phyloP scores from a whole-genome alignment of 1,284 basidiomycete species.

The Ustilago xerochloae region DNA sequence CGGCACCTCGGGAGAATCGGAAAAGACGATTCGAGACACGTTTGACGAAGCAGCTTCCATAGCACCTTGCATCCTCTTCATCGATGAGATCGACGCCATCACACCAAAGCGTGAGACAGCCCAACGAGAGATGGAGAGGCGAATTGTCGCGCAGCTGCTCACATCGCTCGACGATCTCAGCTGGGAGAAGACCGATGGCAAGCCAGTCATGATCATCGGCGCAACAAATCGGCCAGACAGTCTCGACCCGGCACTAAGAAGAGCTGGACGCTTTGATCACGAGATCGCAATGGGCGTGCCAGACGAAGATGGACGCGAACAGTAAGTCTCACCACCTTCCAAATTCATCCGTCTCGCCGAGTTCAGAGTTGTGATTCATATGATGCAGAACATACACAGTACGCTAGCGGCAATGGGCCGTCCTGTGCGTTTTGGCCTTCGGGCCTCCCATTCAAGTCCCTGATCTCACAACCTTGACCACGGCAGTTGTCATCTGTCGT shows the following conservation, averaged over 20 bases:
- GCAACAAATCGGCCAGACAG: conserved; percentile 96
- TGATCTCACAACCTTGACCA: conserved; percentile 26
- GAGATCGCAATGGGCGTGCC: conserved; percentile 98
- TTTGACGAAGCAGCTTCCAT: conserved; percentile 75
- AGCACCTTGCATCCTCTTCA: conserved; percentile 66
- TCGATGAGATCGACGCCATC: conserved; percentile 96
- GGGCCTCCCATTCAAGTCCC: conserved; percentile 59
- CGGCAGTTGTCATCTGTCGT: not conserved
- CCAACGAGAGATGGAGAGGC: conserved; percentile 89
- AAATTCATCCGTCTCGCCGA: not conserved
- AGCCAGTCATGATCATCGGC: conserved; percentile 90
- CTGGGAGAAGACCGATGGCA: conserved; percentile 77
- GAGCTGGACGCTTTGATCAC: conserved; percentile 94
- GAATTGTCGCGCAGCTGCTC: conserved; percentile 95
- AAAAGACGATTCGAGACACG: conserved; percentile 92
- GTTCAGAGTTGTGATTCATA: conserved; percentile 12
- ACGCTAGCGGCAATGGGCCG: conserved; percentile 54
- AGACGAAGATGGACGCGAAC: conserved; percentile 79
- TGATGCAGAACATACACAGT: conserved; percentile 50
- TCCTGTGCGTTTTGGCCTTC: conserved; percentile 49
- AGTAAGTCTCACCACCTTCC: conserved; percentile 74
- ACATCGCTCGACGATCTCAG: conserved; percentile 95
- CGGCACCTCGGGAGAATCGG: conserved; percentile 97
- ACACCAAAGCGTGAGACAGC: conserved; percentile 97
- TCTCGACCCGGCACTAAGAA: conserved; percentile 87